These are phyloP conservation scores for Heterobasidion parviporum DNA, from an alignment of 1,284 basidiomycete genomes.

Conservation along the genomic window DNA sequence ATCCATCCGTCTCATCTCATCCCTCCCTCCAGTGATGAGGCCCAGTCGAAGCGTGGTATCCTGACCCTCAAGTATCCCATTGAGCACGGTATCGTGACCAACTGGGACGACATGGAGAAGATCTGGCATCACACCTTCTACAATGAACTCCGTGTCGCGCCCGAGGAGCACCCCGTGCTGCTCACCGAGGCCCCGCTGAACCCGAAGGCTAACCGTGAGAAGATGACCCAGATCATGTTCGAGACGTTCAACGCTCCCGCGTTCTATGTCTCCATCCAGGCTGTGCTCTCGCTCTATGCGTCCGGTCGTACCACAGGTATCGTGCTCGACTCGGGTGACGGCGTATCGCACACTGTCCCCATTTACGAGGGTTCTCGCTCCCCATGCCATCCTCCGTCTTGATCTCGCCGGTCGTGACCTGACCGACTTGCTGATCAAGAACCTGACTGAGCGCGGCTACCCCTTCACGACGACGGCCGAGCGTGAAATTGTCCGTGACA, in stretches of 20 bases:
- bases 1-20: background rate
- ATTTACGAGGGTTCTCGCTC: constrained; percentile 93
- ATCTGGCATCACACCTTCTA: constrained; percentile 93
- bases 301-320: constrained; percentile 92
- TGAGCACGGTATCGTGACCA: constrained; percentile 84
- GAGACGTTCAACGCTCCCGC: constrained; percentile 94
- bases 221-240: constrained; percentile 98
- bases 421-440: constrained; percentile 90
- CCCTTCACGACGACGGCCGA: constrained; percentile 92
- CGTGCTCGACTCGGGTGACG: constrained; percentile 90
- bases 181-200: constrained; percentile 91
- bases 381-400: constrained; percentile 91
- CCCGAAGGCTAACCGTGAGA: constrained; percentile 92
- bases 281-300: constrained; percentile 87
- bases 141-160: constrained; percentile 77
- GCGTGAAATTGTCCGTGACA: constrained; percentile 94
- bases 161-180: constrained; percentile 92
- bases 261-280: constrained; percentile 92
- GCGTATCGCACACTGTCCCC: constrained; percentile 90
- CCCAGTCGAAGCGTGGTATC: constrained; percentile 94
- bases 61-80: constrained; percentile 86
- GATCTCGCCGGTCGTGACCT: constrained; percentile 95
- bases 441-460: constrained; percentile 91
- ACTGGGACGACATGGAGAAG: constrained; percentile 97
- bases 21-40: constrained; percentile 61